phyloP scores from a whole-genome alignment of 176 grass and related monocot species.

The Ananas comosus region DNA sequence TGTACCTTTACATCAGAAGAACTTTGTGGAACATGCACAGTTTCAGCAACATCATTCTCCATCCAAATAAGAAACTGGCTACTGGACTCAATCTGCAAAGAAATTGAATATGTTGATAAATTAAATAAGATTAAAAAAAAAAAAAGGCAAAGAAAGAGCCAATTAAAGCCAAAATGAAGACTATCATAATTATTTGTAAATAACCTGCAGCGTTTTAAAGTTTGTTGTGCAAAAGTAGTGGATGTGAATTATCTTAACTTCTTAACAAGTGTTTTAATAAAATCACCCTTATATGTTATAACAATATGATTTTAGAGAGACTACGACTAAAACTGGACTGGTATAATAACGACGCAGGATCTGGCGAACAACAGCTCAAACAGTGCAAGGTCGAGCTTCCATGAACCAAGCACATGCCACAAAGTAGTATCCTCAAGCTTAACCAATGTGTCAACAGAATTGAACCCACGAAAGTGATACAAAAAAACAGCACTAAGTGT shows the following conservation, averaged over 20 bases:
- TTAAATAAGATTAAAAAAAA: background rate
- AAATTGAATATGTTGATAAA: background rate
- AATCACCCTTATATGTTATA: no score
- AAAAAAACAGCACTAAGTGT: no score
- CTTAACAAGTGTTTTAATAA: no score
- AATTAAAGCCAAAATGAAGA: background rate
- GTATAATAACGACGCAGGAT: no score
- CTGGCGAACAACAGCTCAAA: no score
- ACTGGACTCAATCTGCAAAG: background rate
- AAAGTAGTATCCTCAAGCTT: no score
- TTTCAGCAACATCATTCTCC: background rate
- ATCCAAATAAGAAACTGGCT: background rate
- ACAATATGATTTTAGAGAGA: no score
- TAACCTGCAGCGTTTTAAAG: background rate
- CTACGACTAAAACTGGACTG: no score
- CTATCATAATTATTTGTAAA: background rate
- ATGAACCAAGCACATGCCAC: no score
- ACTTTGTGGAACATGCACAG: background rate
- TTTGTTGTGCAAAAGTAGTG: background rate
- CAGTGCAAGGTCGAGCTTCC: no score
- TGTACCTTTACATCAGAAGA: slow-evolving; percentile 1
- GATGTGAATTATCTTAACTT: background rate
- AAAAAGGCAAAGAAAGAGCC: background rate
- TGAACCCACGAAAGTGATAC: no score
- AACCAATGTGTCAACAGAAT: no score